Evolutionary conservation across 371 early-diverging fungal species (phyloP), one percentile per base, ranked within the genome.

Genomic region (Smittium culicis): DNA sequence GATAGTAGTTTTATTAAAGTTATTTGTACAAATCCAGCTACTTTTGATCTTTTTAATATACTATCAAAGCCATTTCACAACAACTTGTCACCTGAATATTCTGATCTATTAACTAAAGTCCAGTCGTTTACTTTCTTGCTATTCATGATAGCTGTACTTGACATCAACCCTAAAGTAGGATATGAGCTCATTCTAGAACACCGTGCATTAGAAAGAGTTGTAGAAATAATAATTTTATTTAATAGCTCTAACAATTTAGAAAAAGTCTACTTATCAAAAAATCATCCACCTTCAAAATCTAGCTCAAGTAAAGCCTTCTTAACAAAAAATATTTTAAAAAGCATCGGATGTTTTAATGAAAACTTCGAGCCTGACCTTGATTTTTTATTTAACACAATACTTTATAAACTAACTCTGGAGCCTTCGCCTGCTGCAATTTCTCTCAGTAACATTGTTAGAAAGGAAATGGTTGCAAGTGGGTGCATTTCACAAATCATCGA

Each of bases 401-500:
- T 45, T 3, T 20, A 35, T 27, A 64, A 2, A 25, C 29, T 64
- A 1, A 64, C 35, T 45, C 30, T 45, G 35, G 65, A 45, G n/a
- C 28, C 17, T 24, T 32, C 65, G 14, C 65, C 65, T 24, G 65
- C 34, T 20, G 65, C 65, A 14, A 16, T 64, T 25, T 29, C 35
- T 2, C 2, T 64, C 5, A 45, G 27, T 8, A 30, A 30, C 17
- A 3, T 64, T 8, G 27, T 64, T 3, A 45, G 27, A 35, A 5
- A 24, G 3, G 65, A 64, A 28, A 34, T 64, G 34, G 33, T n/a
- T 64, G 35, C 33, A n/a, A 45, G 45, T 35, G 65, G 65, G 16
- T 25, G 14, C 54, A 1, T 64, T 11, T 11, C 34, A 34, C 30
- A 29, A 35, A 27, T 35, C 2, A 24, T 3, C 35, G 65, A 64